Percentiles rank a stretch among this genome's conserved stretches.
These are phyloP conservation scores for Immersiella caudata DNA, from an alignment of 495 filamentous ascomycete species.

Conservation along the genomic window DNA sequence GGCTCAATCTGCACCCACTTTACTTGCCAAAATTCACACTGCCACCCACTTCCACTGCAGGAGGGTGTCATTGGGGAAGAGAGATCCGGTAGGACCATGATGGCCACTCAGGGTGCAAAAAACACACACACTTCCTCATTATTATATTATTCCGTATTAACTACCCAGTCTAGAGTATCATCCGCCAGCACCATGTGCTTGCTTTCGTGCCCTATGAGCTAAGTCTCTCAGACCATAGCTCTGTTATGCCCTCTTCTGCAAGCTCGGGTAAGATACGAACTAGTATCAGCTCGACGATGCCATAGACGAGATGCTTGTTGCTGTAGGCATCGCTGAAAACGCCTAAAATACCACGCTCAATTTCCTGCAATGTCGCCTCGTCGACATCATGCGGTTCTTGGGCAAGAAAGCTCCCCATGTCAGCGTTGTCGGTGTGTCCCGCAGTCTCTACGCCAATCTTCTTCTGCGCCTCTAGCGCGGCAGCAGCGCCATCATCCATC, in stretches of 20 bases:
- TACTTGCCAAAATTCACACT: not conserved
- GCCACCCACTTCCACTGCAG: not conserved
- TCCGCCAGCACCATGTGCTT: not conserved
- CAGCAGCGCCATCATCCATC: not conserved
- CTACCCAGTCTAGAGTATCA: not conserved
- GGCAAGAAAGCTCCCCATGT: constrained; percentile 17
- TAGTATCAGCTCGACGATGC: constrained; percentile 74
- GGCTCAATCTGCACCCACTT: not conserved
- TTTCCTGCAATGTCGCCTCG: constrained; percentile 44
- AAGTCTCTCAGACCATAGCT: constrained; percentile 73
- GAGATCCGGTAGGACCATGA: not conserved
- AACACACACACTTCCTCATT: not conserved
- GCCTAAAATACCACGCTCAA: constrained; percentile 64
- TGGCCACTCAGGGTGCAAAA: not conserved
- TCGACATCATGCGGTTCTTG: constrained; percentile 41
- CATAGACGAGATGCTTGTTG: constrained; percentile 87
- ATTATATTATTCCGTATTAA: constrained; percentile 12
- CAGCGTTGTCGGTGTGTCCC: not conserved
- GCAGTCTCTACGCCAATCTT: not conserved
- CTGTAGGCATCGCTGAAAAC: constrained; percentile 79
- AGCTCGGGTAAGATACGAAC: constrained; percentile 83
- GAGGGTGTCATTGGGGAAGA: constrained; percentile 2
- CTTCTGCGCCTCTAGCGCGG: not conserved
- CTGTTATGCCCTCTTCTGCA: constrained; percentile 67
- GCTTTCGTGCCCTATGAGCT: constrained; percentile 38